phyloP scores from a whole-genome alignment of 441 rosid species.

The Bocquillonia castaneifolia region DNA sequence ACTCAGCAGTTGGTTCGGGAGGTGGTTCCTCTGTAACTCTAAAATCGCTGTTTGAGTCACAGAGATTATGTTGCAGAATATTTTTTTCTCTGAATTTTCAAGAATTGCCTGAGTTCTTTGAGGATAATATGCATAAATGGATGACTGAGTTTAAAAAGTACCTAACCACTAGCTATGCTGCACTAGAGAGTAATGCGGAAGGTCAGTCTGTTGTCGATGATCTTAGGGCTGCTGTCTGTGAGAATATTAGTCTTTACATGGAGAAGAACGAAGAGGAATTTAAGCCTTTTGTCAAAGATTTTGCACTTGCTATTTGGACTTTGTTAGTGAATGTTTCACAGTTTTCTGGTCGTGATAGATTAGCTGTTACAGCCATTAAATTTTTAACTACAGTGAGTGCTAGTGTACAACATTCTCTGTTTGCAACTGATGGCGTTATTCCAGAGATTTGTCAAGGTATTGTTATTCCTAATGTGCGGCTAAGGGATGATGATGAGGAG shows the following conservation, averaged over 20 bases:
- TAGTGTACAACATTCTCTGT: slow-evolving; percentile 83
- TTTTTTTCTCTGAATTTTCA: slow-evolving; percentile 83
- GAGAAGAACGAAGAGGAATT: slow-evolving; percentile 96
- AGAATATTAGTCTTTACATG: slow-evolving; percentile 87
- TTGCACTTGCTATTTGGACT: slow-evolving; percentile 83
- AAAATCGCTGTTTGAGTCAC: slow-evolving; percentile 67
- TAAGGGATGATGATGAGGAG: slow-evolving; percentile 93
- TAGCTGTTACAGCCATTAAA: slow-evolving; percentile 84
- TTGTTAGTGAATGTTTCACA: slow-evolving; percentile 69
- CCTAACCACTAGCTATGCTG: slow-evolving; percentile 52
- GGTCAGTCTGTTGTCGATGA: slow-evolving; percentile 65
- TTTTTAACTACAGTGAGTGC: slow-evolving; percentile 90
- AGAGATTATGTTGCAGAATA: slow-evolving; percentile 79
- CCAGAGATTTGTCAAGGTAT: slow-evolving; percentile 82
- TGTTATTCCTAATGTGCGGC: slow-evolving; percentile 84
- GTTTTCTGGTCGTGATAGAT: slow-evolving; percentile 62
- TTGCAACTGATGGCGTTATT: slow-evolving; percentile 66
- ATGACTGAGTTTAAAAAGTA: slow-evolving; percentile 80
- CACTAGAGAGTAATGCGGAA: slow-evolving; percentile 45
- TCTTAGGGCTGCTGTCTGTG: slow-evolving; percentile 84
- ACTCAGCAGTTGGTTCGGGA: slow-evolving; percentile 45
- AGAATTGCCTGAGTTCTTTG: slow-evolving; percentile 91
- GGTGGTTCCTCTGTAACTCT: slow-evolving; percentile 42
- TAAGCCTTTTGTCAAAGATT: slow-evolving; percentile 53
- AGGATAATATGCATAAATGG: slow-evolving; percentile 93